Evolutionary conservation across 202 grass and related monocot genomes (phyloP).

Genomic region (Saccharum hybrid): DNA sequence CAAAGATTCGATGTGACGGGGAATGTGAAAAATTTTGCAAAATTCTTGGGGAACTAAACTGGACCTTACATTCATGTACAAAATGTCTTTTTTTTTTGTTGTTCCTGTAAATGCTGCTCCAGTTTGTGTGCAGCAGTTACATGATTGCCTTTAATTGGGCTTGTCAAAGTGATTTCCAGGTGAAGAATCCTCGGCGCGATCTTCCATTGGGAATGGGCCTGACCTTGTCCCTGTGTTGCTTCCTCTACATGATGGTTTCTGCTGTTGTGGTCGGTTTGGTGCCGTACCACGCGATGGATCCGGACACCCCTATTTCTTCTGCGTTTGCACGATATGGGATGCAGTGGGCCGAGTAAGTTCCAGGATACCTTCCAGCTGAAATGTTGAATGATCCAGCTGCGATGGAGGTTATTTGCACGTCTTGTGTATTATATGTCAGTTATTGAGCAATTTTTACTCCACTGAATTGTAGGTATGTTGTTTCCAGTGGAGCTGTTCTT

Average conservation of each 20-base stretch:
- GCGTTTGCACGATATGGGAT: conserved; percentile 67
- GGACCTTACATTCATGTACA: conserved; percentile 33
- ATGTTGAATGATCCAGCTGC: neutral
- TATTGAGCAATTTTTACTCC: conserved; percentile 32
- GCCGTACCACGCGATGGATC: conserved; percentile 74
- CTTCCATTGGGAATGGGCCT: conserved; percentile 72
- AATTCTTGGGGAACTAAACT: no score
- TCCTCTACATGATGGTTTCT: conserved; percentile 97
- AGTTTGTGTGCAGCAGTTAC: conserved; percentile 16
- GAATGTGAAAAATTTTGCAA: no score
- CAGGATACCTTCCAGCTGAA: conserved; percentile 1
- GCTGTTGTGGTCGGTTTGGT: conserved; percentile 80
- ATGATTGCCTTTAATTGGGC: conserved; percentile 21
- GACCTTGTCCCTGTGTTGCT: conserved; percentile 72
- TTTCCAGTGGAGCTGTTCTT: conserved; percentile 82
- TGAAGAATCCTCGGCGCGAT: conserved; percentile 88
- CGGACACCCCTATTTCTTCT: conserved; percentile 86
- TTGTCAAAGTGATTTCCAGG: conserved; percentile 56
- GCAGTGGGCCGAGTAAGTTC: conserved; percentile 82
- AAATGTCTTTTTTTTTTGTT: conserved; percentile 12
- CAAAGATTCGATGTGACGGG: no score
- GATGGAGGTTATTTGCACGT: conserved; percentile 2
- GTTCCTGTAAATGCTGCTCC: conserved; percentile 6
- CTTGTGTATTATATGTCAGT: neutral
- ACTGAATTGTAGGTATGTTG: conserved; percentile 63